Evolutionary conservation across 768 basidiomycete species (phyloP).

Genomic region (Mycena venus): DNA sequence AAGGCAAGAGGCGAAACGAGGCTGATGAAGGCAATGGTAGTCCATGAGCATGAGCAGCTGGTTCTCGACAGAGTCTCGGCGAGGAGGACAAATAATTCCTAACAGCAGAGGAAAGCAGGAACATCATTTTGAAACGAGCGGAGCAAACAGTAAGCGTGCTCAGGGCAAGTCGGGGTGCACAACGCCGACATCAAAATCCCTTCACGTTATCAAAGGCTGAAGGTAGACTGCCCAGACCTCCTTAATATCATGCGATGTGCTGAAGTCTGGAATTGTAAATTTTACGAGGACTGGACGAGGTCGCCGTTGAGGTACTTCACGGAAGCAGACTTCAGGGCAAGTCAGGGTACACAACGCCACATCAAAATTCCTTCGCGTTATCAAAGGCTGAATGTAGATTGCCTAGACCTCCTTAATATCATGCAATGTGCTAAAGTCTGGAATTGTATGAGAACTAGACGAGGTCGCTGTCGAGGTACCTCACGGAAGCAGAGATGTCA

Average conservation of each 20-base stretch:
- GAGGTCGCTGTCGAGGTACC: background rate
- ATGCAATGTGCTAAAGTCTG: background rate
- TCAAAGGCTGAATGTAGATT: background rate
- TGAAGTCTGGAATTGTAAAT: background rate
- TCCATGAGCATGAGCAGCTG: conserved; percentile 5
- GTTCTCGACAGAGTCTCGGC: background rate
- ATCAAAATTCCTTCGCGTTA: background rate
- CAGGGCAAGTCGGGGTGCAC: background rate
- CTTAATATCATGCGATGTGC: background rate
- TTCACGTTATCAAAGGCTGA: background rate
- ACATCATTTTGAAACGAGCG: conserved; percentile 11
- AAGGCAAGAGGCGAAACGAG: background rate
- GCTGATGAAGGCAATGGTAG: conserved; percentile 3
- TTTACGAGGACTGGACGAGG: background rate
- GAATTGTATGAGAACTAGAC: no score
- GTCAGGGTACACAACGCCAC: background rate
- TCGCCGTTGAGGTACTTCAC: no score
- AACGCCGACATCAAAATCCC: conserved; percentile 1
- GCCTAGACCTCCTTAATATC: background rate
- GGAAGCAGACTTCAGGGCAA: no score
- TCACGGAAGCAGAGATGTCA: conserved; percentile 2
- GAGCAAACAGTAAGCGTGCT: background rate
- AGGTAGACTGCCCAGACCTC: background rate
- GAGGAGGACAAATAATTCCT: conserved; percentile 7
- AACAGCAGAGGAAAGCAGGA: background rate